Evolutionary conservation across 805 yeast genomes (phyloP).

Genomic region (Lipomyces oligophaga): DNA sequence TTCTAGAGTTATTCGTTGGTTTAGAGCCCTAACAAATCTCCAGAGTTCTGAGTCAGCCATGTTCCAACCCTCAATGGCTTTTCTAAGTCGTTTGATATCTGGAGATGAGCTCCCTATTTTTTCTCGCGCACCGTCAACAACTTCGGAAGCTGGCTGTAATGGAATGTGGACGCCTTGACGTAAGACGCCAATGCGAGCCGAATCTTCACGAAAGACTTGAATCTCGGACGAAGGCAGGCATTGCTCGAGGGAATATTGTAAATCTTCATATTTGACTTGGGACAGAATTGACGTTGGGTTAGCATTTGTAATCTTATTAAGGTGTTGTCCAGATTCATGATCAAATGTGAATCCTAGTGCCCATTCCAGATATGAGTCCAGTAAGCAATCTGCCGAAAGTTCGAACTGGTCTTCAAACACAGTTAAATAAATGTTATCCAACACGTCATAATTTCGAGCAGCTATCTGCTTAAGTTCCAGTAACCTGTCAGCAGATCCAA

Average conservation of each 20-base stretch:
- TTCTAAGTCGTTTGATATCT: slow-evolving; percentile 1
- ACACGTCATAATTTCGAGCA: slow-evolving; percentile 11
- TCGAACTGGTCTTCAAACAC: slow-evolving; percentile 19
- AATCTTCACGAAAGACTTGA: slow-evolving; percentile 3
- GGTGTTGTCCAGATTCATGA: slow-evolving; percentile 1
- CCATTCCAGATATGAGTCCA: slow-evolving; percentile 13
- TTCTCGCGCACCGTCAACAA: slow-evolving; percentile 1
- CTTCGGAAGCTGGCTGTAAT: slow-evolving; percentile 5
- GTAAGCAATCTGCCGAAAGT: slow-evolving; percentile 6
- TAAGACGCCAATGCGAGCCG: not conserved
- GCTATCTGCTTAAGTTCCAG: slow-evolving; percentile 18
- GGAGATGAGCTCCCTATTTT: slow-evolving; percentile 1
- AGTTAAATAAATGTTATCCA: slow-evolving; percentile 6
- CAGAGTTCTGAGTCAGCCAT: slow-evolving; percentile 28
- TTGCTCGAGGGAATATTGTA: slow-evolving; percentile 1
- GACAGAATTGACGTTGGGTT: not conserved
- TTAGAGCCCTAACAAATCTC: slow-evolving; percentile 20
- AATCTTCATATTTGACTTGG: not conserved
- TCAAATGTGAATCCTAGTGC: slow-evolving; percentile 19
- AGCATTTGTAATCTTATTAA: not conserved
- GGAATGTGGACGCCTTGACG: not conserved
- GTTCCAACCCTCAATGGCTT: slow-evolving; percentile 23
- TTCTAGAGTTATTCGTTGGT: slow-evolving; percentile 16
- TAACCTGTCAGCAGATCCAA: slow-evolving; percentile 16
- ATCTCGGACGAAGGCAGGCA: slow-evolving; percentile 8